These are phyloP conservation scores for Chalciporus sphaerocephalus DNA, from an alignment of 768 basidiomycete genomes.

Conservation along the genomic window DNA sequence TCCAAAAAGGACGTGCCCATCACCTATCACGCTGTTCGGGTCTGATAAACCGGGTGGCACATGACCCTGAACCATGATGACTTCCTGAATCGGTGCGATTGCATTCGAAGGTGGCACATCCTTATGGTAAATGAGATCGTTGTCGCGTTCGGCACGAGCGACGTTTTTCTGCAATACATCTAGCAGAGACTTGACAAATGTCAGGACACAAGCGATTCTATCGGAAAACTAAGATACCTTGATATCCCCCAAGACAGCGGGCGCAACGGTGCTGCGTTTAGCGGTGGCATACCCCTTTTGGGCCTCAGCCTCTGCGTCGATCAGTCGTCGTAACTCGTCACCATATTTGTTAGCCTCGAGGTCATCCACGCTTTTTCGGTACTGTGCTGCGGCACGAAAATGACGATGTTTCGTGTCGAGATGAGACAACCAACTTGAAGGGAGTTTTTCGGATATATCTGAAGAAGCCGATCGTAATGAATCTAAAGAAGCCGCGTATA, in stretches of 20 bases:
- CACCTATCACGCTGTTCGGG: constrained; percentile 50
- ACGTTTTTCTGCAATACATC: constrained; percentile 65
- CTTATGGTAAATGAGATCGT: constrained; percentile 92
- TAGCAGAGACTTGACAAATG: constrained; percentile 58
- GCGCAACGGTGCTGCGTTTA: constrained; percentile 56
- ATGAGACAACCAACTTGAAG: constrained; percentile 70
- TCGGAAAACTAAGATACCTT: constrained; percentile 45
- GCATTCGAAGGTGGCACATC: constrained; percentile 72
- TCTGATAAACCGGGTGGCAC: constrained; percentile 55
- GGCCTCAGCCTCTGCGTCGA: constrained; percentile 59
- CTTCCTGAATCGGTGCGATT: constrained; percentile 59
- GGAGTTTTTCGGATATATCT: constrained; percentile 45
- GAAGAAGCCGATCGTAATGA: constrained; percentile 43
- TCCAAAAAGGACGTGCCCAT: constrained; percentile 61
- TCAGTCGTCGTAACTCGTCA: constrained; percentile 74
- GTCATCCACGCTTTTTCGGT: constrained; percentile 85
- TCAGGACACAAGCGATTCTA: neutral
- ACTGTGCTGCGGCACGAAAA: constrained; percentile 86
- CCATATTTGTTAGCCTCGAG: constrained; percentile 81
- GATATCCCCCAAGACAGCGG: constrained; percentile 69
- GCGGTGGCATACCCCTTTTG: constrained; percentile 68
- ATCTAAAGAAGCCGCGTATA: constrained; percentile 53
- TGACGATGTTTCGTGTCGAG: constrained; percentile 79
- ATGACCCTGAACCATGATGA: constrained; percentile 59
- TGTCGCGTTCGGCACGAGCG: constrained; percentile 78